phyloP scores from a whole-genome alignment of 176 grass and related monocot species.

The Hyparrhenia diplandra region DNA sequence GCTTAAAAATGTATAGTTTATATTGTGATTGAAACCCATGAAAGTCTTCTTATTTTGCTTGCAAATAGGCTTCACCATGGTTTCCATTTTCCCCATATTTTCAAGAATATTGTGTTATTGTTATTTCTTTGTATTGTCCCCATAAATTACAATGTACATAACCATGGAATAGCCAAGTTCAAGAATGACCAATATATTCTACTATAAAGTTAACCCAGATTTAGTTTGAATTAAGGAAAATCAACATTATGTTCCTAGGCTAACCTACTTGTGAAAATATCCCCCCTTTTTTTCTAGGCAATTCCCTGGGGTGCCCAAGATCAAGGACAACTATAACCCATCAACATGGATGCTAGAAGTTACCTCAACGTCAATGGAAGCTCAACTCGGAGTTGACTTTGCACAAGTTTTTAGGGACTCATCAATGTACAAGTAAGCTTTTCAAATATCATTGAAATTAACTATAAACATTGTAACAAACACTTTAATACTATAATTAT shows the following conservation, averaged over 20 bases:
- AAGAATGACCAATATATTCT: neutral
- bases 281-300: constrained; percentile 22
- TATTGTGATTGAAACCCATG: neutral
- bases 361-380: constrained; percentile 53
- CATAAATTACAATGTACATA: neutral
- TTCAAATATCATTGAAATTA: neutral
- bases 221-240: neutral
- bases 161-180: neutral
- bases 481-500: neutral
- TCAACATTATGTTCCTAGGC: neutral
- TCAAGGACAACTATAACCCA: constrained; percentile 66
- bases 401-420: constrained; percentile 63
- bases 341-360: constrained; percentile 79
- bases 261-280: neutral
- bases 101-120: neutral
- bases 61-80: neutral
- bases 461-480: neutral
- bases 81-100: neutral
- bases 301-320: constrained; percentile 54
- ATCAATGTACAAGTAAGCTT: constrained; percentile 44
- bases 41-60: neutral
- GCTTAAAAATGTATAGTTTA: neutral
- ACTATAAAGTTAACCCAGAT: neutral
- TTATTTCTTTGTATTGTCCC: neutral
- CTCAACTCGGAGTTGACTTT: constrained; percentile 56